Evolutionary conservation across 1,284 basidiomycete genomes (phyloP), one percentile per base, ranked within the genome.

Genomic region (Trametes sp.): DNA sequence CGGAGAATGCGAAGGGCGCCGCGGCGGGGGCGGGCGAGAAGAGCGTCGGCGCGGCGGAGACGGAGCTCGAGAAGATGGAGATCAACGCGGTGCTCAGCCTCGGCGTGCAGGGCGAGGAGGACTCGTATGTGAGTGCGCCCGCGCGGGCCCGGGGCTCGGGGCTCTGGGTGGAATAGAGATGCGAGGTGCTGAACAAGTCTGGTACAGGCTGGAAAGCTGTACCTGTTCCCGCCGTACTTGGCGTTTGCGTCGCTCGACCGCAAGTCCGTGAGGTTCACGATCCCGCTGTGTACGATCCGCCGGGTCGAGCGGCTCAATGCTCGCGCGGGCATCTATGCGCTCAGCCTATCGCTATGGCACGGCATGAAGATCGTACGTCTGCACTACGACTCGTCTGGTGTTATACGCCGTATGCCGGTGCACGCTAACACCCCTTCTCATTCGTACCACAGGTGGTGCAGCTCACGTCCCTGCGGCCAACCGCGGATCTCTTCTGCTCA

Each of bases 281-380:
- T 99, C 21, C 98, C 98, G 46, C 83, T 99, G 38, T 96, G 93
- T 63, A 96, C 95, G 2, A 90, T 99, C 66, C 87, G 98, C 44
- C 84, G 98, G 44, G 98, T 99, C n/a, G 98, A 99, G 77, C 83
- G 96, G 44, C 81, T 96, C 56, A 96, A 95, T 76, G 92, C 94
- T 23, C 85, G 95, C 36, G 93, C 95, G 24, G 96, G 96, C 6
- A 92, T 98, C 31, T 98, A 98, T 74, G 97, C 97, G 6, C 85
- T 99, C 44, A 95, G 94, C 70, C 81, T 99, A 29, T 87, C 91
- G n/a, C 88, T 95, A 59, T 99, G 96, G 95, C 95, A 98, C 75
- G 92, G 94, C 49, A 89, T 94, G 84, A 94, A 98, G 81, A 93
- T 98, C 71, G 95, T 96, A 66, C 69, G 93, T 85, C 11, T n/a